Base-by-base conservation (phyloP, 164 flowering plant genomes). In the Vitis rupestris region DNA sequence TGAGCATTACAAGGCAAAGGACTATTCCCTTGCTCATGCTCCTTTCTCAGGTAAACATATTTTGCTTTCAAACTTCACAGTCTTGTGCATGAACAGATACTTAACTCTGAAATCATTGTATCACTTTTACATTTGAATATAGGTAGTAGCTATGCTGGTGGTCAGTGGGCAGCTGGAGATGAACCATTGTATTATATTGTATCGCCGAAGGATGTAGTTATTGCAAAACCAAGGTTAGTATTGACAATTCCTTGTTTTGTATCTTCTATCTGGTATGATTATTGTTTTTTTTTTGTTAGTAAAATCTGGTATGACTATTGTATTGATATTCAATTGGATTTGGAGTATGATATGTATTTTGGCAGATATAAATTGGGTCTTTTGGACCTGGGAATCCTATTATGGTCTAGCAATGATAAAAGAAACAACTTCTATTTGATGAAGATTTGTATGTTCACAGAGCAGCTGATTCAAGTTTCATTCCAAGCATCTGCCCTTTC, bases 161-260 rank as follows among this genome's bases (percentile, higher is more conserved):
- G 98, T 69, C 98, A 93, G 77, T 95, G 99, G 99, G 97, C 97
- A 66, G 95, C 94, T 73, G 98, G 95, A 64, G 97, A 93, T 82
- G 99, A 95, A 70, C 99, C 99, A 27, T 67, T 93, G 62, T 95
- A 95, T 76, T 95, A 95, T 78, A 76, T 95, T 67, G 99, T 95
- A 49, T 95, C 99, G 50, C 99, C 98, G 2, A 95, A 93, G 78
- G 99, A 95, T 76, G 90, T 93, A 29, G 92, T 95, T 68, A 91
- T 95, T 82, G 99, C 99, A 66, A 95, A 91, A 80, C 98, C 98
- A 16, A 91, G 99, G 99, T 90, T 51, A 63, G 84, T 74, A 9
- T 59, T 67, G 51, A 23, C 27, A 23, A 13, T 44, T 44, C 19
- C 48, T 50, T 15, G 10, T 53, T 73, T 16, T 3, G 48, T 13